Conservation (phyloP, 305 asterid genomes). For the Stenogyne calaminthoides region DNA sequence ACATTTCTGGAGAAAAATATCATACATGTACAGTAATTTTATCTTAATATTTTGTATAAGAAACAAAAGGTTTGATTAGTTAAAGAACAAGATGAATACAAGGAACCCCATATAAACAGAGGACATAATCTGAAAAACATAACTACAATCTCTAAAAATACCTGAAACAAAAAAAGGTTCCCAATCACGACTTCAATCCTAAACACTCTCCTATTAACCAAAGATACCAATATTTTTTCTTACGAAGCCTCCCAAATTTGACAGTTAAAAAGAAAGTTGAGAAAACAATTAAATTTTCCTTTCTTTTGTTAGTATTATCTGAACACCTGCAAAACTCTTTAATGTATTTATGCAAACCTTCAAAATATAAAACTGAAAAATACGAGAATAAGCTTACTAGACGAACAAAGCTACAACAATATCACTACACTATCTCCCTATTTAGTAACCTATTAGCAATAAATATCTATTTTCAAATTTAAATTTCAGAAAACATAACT, state of each 20-base stretch:
- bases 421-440: slow-evolving; percentile 4
- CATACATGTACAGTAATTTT: not conserved
- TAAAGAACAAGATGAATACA: not conserved
- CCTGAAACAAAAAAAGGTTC: not conserved
- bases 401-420: slow-evolving; percentile 19
- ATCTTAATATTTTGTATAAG: not conserved
- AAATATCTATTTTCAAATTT: slow-evolving; percentile 19
- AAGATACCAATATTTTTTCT: not conserved
- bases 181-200: not conserved
- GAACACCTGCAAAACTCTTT: not conserved
- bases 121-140: not conserved
- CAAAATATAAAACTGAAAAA: slow-evolving; percentile 11
- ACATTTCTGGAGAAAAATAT: not conserved
- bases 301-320: not conserved
- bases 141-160: not conserved
- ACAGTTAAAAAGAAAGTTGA: slow-evolving; percentile 9
- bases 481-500: slow-evolving; percentile 10
- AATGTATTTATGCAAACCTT: not conserved
- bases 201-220: not conserved
- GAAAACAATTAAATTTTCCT: not conserved
- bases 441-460: not conserved
- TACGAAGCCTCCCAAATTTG: not conserved
- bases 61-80: not conserved
- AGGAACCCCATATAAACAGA: not conserved
- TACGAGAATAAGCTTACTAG: not conserved